Conservation (phyloP, 495 filamentous ascomycete species). For the Podospora pseudocomata region DNA sequence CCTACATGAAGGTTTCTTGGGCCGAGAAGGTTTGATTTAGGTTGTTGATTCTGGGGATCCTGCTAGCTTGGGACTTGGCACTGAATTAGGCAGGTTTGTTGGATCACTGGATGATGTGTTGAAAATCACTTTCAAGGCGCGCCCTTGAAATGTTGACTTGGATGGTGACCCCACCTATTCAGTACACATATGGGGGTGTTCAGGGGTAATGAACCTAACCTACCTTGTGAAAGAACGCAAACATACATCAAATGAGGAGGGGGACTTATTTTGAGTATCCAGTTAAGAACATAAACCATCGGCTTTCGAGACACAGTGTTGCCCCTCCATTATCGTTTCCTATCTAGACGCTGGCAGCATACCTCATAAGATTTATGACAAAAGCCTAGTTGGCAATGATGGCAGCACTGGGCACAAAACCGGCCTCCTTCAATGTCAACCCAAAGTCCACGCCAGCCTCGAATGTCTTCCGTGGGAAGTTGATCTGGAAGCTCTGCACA, state of each 20-base stretch:
- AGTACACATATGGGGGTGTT: not conserved
- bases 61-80: not conserved
- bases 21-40: not conserved
- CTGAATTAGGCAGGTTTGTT: not conserved
- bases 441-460: conserved; percentile 73
- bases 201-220: not conserved
- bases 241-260: no score
- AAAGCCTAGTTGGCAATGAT: conserved; percentile 60
- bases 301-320: not conserved
- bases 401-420: conserved; percentile 81
- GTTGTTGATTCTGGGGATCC: not conserved
- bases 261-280: no score
- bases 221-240: no score
- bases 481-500: conserved; percentile 75
- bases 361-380: not conserved
- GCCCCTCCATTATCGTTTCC: not conserved
- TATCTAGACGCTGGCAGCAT: not conserved
- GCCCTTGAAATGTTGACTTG: not conserved
- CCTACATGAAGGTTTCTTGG: not conserved
- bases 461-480: conserved; percentile 83
- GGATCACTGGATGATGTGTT: no score
- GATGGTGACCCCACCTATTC: not conserved
- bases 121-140: not conserved
- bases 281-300: no score
- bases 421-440: conserved; percentile 87